phyloP scores from a whole-genome alignment of 140 eudicot genomes.

The Cichorium intybus region DNA sequence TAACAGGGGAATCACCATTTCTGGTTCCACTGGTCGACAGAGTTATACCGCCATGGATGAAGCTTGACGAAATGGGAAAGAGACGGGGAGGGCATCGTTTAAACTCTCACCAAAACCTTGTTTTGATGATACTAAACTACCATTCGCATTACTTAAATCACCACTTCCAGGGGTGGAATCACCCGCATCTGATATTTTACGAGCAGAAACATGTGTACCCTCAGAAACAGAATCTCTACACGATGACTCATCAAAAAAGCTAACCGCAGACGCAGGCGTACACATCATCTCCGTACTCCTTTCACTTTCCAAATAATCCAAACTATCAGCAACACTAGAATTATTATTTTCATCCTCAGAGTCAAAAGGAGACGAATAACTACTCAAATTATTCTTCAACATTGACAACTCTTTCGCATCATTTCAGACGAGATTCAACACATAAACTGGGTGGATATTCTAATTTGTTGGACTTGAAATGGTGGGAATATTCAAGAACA shows the following conservation, averaged over 20 bases:
- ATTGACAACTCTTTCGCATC: conserved; percentile 77
- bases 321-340: conserved; percentile 91
- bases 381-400: conserved; percentile 63
- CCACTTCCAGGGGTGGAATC: conserved; percentile 43
- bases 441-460: too few relatives aligned
- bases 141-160: conserved; percentile 26
- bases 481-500: too few relatives aligned
- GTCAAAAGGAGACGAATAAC: conserved; percentile 78
- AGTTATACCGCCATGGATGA: too few relatives aligned
- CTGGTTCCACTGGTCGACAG: too few relatives aligned
- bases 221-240: conserved; percentile 53
- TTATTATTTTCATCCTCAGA: conserved; percentile 93
- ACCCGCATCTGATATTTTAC: conserved; percentile 19
- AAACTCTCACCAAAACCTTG: conserved; percentile 12
- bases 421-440: too few relatives aligned
- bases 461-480: too few relatives aligned
- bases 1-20: too few relatives aligned
- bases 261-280: conserved; percentile 32
- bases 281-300: conserved; percentile 35
- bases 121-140: conserved; percentile 23
- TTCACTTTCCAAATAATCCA: conserved; percentile 83
- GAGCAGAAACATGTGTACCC: conserved; percentile 44
- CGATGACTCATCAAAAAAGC: conserved; percentile 56
- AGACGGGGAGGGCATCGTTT: too few relatives aligned
- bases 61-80: too few relatives aligned